Base-by-base conservation (phyloP, 441 rosid species). In the California macrophylla region DNA sequence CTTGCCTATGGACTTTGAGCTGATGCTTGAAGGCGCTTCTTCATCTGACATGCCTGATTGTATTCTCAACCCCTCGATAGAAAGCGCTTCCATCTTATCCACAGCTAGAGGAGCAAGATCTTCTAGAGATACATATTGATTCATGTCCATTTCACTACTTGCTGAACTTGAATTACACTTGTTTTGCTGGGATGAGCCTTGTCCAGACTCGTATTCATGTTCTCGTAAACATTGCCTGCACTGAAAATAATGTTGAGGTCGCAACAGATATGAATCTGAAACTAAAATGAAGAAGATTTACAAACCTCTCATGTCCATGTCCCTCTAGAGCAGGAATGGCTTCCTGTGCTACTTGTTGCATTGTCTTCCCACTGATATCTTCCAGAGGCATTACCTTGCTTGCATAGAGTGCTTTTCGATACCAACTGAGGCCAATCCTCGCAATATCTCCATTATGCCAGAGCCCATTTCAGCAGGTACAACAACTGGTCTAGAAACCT, bases 391-490 rank as follows among this genome's bases (percentile, higher is more conserved):
- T 93, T 68, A 91, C 68, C 77, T 91, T 34, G 98, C 97, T 81
- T 93, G 96, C 91, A 85, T 80, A n/a, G 98, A 91, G 65, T 91
- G 95, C 84, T 89, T 93, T 75, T 91, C 97, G 72, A 93, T 91
- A 73, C 98, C 98, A 78, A 81, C 81, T 23, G 92, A 89, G 64
- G 95, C 96, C 64, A 93, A 79, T 71, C 67, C 79, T 82, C 86
- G 87, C 67, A 91, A 85, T 75, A 88, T 82, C 64, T 84, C 96
- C 82, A 82, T 82, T 71, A 89, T 79, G 71, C 85, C 86, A 70
- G 89, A 85, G 64, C 98, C 98, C 98, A 93, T 91, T 81, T 88
- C 97, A 24, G 97, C 96, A 18, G 98, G 98, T 66, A 93, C 92
- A 69, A 93, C 98, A 70, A 91, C 93, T 2, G 98, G 97, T 76